phyloP scores from a whole-genome alignment of 495 filamentous ascomycete species.

The Penicillium psychrofluorescens region DNA sequence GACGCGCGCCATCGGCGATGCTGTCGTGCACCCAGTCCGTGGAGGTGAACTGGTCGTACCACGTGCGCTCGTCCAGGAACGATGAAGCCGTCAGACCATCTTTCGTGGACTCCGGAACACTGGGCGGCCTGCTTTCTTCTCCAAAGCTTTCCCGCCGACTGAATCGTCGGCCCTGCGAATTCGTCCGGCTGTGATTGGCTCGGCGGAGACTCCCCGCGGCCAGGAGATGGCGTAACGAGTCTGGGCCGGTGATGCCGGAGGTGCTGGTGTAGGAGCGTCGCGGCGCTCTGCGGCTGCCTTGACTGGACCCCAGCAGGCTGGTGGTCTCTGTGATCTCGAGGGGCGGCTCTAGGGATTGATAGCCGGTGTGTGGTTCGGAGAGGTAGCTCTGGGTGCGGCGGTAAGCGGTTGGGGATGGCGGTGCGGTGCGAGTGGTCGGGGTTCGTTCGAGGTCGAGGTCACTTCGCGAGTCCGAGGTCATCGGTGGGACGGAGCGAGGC shows the following conservation, averaged over 20 bases:
- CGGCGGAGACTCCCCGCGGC: slow-evolving; percentile 39
- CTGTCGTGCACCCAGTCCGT: slow-evolving; percentile 99
- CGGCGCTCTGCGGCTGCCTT: slow-evolving; percentile 11
- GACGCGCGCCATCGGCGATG: slow-evolving; percentile 86
- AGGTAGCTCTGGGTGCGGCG: slow-evolving; percentile 28
- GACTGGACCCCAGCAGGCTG: slow-evolving; percentile 21
- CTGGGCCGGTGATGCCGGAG: slow-evolving; percentile 23
- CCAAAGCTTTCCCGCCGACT: slow-evolving; percentile 33
- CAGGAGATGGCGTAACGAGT: slow-evolving; percentile 26
- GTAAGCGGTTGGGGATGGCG: slow-evolving; percentile 30
- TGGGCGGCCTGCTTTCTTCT: slow-evolving; percentile 28
- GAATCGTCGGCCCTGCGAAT: slow-evolving; percentile 53
- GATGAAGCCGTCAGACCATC: slow-evolving; percentile 41
- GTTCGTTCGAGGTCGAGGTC: slow-evolving; percentile 13
- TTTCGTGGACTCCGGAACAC: slow-evolving; percentile 50
- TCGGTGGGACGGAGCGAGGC: slow-evolving; percentile 22
- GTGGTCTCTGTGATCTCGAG: slow-evolving; percentile 31
- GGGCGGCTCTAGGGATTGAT: slow-evolving; percentile 28
- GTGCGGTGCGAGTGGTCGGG: slow-evolving; percentile 24
- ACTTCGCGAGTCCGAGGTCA: slow-evolving; percentile 2
- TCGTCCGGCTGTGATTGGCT: slow-evolving; percentile 57
- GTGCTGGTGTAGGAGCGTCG: slow-evolving; percentile 36
- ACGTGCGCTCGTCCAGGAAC: slow-evolving; percentile 77
- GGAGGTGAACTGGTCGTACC: slow-evolving; percentile 99
- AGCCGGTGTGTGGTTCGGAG: slow-evolving; percentile 30